phyloP scores from a whole-genome alignment of 2,329 filamentous ascomycete species.

The Ascochyta pisi region DNA sequence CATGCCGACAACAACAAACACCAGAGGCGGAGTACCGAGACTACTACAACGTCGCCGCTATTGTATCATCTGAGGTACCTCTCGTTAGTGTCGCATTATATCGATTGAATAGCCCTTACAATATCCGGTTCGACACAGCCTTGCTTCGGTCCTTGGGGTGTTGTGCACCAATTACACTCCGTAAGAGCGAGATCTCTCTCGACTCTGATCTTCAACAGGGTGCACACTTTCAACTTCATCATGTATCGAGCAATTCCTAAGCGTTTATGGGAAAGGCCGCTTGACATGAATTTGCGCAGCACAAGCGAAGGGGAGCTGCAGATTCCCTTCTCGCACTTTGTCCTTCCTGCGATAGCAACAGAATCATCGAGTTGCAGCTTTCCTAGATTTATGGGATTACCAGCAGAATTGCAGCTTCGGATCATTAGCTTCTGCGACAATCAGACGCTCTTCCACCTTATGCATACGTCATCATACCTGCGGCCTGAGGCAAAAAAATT shows the following conservation, averaged over 20 bases:
- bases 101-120: too few relatives aligned
- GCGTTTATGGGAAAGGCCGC: not conserved
- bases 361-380: not conserved
- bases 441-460: conserved; percentile 24
- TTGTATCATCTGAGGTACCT: too few relatives aligned
- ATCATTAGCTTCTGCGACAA: conserved; percentile 18
- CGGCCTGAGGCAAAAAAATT: conserved; percentile 17
- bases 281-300: conserved; percentile 1
- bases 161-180: too few relatives aligned
- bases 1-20: too few relatives aligned
- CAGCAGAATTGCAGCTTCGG: conserved; percentile 18
- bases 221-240: not conserved
- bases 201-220: not conserved
- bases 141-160: too few relatives aligned
- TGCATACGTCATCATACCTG: conserved; percentile 17
- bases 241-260: conserved; percentile 6
- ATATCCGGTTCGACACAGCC: too few relatives aligned
- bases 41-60: too few relatives aligned
- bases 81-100: too few relatives aligned
- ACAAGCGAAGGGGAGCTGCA: conserved; percentile 5
- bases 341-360: not conserved
- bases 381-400: conserved; percentile 5
- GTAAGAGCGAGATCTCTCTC: not conserved
- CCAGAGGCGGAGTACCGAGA: too few relatives aligned
- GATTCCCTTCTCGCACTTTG: conserved; percentile 1